Evolutionary conservation across 2,329 filamentous ascomycete species (phyloP).

Genomic region (Fusarium armeniacum): DNA sequence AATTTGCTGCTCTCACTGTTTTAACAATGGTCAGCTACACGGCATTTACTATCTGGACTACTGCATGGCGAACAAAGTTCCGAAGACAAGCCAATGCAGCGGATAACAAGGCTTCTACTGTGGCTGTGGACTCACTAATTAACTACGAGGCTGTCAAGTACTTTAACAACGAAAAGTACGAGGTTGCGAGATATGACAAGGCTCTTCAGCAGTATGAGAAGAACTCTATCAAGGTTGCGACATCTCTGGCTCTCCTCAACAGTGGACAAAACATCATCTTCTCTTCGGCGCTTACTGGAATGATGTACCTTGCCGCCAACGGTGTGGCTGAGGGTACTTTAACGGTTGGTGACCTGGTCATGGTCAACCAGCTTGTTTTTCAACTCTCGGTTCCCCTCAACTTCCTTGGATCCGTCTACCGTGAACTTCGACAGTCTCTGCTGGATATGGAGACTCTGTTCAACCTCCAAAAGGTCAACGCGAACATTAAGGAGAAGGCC

Average conservation of each 20-base stretch:
- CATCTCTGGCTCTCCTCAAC: slow-evolving; percentile 92
- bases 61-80: slow-evolving; percentile 97
- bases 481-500: slow-evolving; percentile 82
- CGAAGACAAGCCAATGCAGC: slow-evolving; percentile 94
- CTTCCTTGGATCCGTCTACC: slow-evolving; percentile 97
- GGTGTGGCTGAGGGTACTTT: slow-evolving; percentile 85
- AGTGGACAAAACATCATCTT: slow-evolving; percentile 98
- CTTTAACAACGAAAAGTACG: slow-evolving; percentile 98
- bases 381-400: slow-evolving; percentile 97
- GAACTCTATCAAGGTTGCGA: slow-evolving; percentile 96
- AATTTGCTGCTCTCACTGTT: slow-evolving; percentile 92
- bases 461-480: slow-evolving; percentile 96
- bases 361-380: slow-evolving; percentile 99
- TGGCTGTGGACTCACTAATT: slow-evolving; percentile 95
- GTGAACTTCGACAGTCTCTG: slow-evolving; percentile 92
- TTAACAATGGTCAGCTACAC: slow-evolving; percentile 94
- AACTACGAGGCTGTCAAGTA: slow-evolving; percentile 99
- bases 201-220: slow-evolving; percentile 89
- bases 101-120: slow-evolving; percentile 94
- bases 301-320: slow-evolving; percentile 97
- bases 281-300: slow-evolving; percentile 89
- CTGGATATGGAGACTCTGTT: slow-evolving; percentile 99
- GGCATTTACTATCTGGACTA: slow-evolving; percentile 97
- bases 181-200: slow-evolving; percentile 90
- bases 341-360: slow-evolving; percentile 95